A percentile compares a stretch with the other conserved stretches of the same genome.
These are phyloP conservation scores for Beauveria australis DNA, from an alignment of 2,329 filamentous ascomycete genomes.

Conservation along the genomic window DNA sequence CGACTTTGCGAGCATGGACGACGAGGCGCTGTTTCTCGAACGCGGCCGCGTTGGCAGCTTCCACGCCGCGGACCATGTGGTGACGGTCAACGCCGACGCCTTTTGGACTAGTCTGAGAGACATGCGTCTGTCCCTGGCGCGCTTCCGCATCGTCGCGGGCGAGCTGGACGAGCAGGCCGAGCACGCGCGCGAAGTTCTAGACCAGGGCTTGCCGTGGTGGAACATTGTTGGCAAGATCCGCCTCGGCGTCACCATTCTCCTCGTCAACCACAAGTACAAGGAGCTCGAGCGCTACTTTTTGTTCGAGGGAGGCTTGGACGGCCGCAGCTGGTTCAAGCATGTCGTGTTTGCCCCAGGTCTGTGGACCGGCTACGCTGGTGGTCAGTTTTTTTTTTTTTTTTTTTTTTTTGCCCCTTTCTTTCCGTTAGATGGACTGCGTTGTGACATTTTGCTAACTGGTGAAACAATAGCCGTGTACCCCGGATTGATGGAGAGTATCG, in stretches of 20 bases:
- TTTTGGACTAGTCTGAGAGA: constrained; percentile 32
- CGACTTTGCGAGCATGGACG: constrained; percentile 18
- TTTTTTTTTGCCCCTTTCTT: too few species aligned
- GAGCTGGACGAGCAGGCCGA: constrained; percentile 39
- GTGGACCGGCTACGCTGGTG: constrained; percentile 85
- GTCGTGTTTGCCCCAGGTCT: constrained; percentile 85
- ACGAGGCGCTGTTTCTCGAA: constrained; percentile 19
- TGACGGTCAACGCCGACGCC: constrained; percentile 27
- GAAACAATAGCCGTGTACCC: constrained; percentile 47
- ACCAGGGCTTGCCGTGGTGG: constrained; percentile 66
- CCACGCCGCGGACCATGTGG: constrained; percentile 14
- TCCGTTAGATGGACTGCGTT: too few species aligned
- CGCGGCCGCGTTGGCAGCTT: constrained; percentile 17
- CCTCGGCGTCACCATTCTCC: constrained; percentile 54
- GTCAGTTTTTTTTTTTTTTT: constrained; percentile 30
- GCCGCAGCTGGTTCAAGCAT: constrained; percentile 85
- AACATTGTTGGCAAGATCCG: constrained; percentile 60
- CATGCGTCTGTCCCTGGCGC: constrained; percentile 29
- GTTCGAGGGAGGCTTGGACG: constrained; percentile 67
- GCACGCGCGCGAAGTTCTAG: constrained; percentile 33
- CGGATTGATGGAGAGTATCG: constrained; percentile 54
- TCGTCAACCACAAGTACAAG: constrained; percentile 76
- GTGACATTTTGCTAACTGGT: not conserved
- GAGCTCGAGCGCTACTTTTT: constrained; percentile 73
- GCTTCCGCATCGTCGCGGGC: constrained; percentile 31